Evolutionary conservation across 1,284 basidiomycete species (phyloP), one percentile per base, ranked within the genome.

Genomic region (Austropuccinia psidii): DNA sequence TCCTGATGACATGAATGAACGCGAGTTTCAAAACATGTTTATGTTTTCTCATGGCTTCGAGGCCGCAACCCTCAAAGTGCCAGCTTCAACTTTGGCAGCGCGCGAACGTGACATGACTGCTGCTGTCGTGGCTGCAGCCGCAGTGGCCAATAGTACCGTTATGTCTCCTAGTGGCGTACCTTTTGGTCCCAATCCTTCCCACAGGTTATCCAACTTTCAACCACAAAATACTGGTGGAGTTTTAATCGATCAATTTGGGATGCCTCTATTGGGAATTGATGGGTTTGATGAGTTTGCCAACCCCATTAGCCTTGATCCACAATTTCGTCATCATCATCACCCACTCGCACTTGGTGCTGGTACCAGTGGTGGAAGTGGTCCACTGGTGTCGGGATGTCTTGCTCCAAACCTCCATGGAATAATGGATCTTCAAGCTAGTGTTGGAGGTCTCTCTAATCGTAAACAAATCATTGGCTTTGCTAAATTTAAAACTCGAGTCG

Each of bases 1-100:
- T 81, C 95, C 95, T 2, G 96, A 98, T 76, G 95, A 98, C 80
- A 98, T 98, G 90, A 89, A 90, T 85, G 93, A 98, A 83, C 91
- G 95, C 27, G 95, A 98, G 83, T 98, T 98, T 81, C 92, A 95
- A 82, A 98, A 98, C 81, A 96, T 98, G 90, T 98, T 98, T 81
- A 91, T 93, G 3, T 98, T 98, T 80, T 92, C 91, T 1, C 83
- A 86, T 0, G 96, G 93, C 13, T 98, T 98, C 79, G 95, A 98
- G 81, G 96, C 95, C 19, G 94, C 95, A 0, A 97, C 94, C 6
- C 85, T 98, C 78, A 98, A 98, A 85, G 92, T 96, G 75, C 95
- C 95, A 0, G 89, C 90, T 81, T 91, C 91, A 80, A 89, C 91
- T 29, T 79, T 85, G 87, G 50, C 90, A 89, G 77, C 86, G 81